These are phyloP conservation scores for Aspergillus glaucus DNA, from an alignment of 2,329 filamentous ascomycete species.

Conservation along the genomic window DNA sequence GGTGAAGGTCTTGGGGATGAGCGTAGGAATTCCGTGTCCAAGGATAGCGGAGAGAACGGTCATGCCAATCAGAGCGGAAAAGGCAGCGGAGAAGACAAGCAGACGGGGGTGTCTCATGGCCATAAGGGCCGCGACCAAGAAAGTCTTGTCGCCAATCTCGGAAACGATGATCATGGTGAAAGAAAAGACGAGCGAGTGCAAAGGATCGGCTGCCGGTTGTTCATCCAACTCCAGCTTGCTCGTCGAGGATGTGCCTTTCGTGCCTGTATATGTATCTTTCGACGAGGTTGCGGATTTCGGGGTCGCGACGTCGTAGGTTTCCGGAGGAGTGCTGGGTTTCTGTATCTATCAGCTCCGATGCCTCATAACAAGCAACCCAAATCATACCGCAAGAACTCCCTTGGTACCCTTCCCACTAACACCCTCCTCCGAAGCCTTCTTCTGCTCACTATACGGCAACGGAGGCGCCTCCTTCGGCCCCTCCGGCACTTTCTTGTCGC, in stretches of 20 bases:
- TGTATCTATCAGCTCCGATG: conserved; percentile 28
- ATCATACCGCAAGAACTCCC: conserved; percentile 43
- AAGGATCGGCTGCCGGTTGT: conserved; percentile 58
- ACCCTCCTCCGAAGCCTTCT: conserved; percentile 49
- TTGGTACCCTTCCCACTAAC: conserved; percentile 31
- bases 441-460: conserved; percentile 71
- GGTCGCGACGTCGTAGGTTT: conserved; percentile 67
- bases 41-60: conserved; percentile 88
- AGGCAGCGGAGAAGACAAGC: conserved; percentile 92
- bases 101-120: conserved; percentile 96
- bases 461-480: conserved; percentile 80
- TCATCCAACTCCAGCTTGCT: conserved; percentile 24
- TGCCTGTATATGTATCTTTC: conserved; percentile 27
- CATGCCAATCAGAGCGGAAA: conserved; percentile 86
- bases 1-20: conserved; percentile 86
- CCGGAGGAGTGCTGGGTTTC: conserved; percentile 78
- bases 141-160: conserved; percentile 97
- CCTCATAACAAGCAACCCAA: background rate
- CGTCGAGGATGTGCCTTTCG: conserved; percentile 16
- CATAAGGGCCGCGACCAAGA: conserved; percentile 94
- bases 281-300: conserved; percentile 51
- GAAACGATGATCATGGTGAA: conserved; percentile 97
- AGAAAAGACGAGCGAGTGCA: conserved; percentile 85
- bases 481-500: conserved; percentile 69
- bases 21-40: conserved; percentile 81